Evolutionary conservation across 2,329 filamentous ascomycete genomes (phyloP), one percentile per base, ranked within the genome.

Genomic region (Epichloe aotearoae): DNA sequence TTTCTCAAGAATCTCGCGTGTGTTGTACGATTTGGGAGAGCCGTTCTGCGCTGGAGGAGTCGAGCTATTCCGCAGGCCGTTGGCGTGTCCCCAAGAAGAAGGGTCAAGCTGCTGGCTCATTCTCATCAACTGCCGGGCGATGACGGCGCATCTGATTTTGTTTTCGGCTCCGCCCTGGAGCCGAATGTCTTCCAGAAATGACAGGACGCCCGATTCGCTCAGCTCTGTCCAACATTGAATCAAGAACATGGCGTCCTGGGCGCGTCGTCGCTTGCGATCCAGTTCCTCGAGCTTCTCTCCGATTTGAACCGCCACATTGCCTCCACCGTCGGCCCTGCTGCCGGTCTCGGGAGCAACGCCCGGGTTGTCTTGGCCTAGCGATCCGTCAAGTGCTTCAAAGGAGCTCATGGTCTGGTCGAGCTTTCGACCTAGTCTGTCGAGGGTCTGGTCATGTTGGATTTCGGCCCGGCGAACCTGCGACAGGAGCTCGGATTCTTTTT

Each of bases 141-240:
- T 96, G 57, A 94, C 83, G 36, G 93, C 93, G 59, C 90, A 96
- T 53, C 89, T 82, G 44, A 98, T 88, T 66, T 95, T 97, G 65
- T 91, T 90, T 59, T 95, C 90, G 11, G 86, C 86, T 26, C 85
- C 85, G 1, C 88, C 88, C 57, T 89, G 85, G 56, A 87, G 79
- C 61, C 91, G 80, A 53, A 97, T 83, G 56, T 94, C 89, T 65
- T 97, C 88, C 46, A 98, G 69, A n/a, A 85, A 83, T 8, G 86
- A 84, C 51, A 97, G 75, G 58, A 93, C 83, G 3, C 93, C 93
- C 8, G 84, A 84, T 61, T 95, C 90, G 67, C 84, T 90, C 59
- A 98, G 88, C 62, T 97, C 91, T 40, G 88, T 82, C 91, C 93
- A 98, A 71, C 93, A 98, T 64, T 95, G 86, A 56, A 98, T 89